Evolutionary conservation across 371 early-diverging fungal genomes (phyloP), one percentile per base, ranked within the genome.

Genomic region (Phascolomyces articulosus): DNA sequence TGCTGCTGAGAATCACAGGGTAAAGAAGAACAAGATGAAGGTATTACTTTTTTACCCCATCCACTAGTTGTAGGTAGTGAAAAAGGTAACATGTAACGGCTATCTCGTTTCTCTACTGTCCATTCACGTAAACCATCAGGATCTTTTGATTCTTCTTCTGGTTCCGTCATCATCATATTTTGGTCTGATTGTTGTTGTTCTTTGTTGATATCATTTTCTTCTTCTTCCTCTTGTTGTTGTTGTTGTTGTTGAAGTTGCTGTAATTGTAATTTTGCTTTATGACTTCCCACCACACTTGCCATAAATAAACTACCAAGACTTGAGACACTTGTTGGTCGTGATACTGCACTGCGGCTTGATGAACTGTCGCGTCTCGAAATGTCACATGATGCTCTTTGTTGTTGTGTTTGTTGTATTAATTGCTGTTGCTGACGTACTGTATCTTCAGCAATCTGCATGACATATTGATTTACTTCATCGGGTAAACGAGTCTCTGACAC

Each of bases 381-480:
- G 23, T 51, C 51, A 4, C 51, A 51, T 51, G 51, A 51, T 23
- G 28, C 38, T 24, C 55, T 31, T n/a, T 23, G 13, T 40, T 29
- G 58, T 61, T 53, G 60, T 9, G 9, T 31, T 55, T 51, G 31
- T 29, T 34, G 65, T 56, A n/a, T n/a, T n/a, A 47, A 38, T 55
- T 41, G 61, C 58, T 13, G 74, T 71, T n/a, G 68, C 41, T 48
- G 72, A 20, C 84, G 84, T 23, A 83, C 71, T 0, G 89, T 82
- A 54, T 89, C 89, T 40, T 86, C 84, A 21, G 89, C 89, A 3
- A 87, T 76, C 47, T 87, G 87, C 61, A 87, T 72, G 4, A 92
- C 83, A 67, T 94, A 93, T 49, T 86, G 85, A 59, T 83, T 85
- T 2, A 95, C 80, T 49, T 91, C 94, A 16, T 84, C 83, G 7